A percentile compares a stretch with the other conserved stretches of the same genome.
phyloP scores from a whole-genome alignment of 2,329 filamentous ascomycete species.

The Aspergillus luchuensis region DNA sequence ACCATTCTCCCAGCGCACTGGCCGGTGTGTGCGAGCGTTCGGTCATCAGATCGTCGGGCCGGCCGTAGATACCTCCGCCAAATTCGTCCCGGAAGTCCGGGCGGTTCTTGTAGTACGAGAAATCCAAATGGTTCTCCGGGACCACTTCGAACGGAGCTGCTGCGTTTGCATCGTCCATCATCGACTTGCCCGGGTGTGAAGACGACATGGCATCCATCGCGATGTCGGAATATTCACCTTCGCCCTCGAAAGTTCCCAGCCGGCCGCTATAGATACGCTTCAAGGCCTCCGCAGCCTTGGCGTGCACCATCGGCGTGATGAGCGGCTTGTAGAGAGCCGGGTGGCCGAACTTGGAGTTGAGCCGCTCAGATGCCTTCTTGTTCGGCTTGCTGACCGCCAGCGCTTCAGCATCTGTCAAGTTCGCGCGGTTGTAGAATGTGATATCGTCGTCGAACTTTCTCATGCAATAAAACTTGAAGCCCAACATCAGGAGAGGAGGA shows the following conservation, averaged over 20 bases:
- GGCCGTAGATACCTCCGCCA: constrained; percentile 66
- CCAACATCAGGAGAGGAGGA: constrained; percentile 73
- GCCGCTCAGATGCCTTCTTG: constrained; percentile 59
- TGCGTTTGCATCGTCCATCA: constrained; percentile 24
- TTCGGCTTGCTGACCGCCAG: constrained; percentile 37
- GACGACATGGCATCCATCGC: constrained; percentile 75
- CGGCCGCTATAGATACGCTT: constrained; percentile 85
- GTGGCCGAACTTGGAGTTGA: constrained; percentile 80
- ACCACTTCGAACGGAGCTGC: constrained; percentile 86
- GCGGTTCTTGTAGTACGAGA: constrained; percentile 87
- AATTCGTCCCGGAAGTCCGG: constrained; percentile 85
- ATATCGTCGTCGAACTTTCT: constrained; percentile 75
- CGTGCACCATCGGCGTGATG: constrained; percentile 93
- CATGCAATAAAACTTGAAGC: constrained; percentile 85
- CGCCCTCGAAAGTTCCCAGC: constrained; percentile 55
- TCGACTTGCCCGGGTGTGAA: constrained; percentile 58
- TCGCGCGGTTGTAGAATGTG: constrained; percentile 74
- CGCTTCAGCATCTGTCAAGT: constrained; percentile 55
- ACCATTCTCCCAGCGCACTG: constrained; percentile 40
- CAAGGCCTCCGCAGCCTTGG: constrained; percentile 82
- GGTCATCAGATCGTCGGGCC: constrained; percentile 48
- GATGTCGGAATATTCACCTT: constrained; percentile 68
- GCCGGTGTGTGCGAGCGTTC: constrained; percentile 49
- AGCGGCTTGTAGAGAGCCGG: constrained; percentile 86
- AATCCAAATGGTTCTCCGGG: constrained; percentile 81